Evolutionary conservation across 306 rosid genomes (phyloP).

Genomic region (Fragaria vesca): DNA sequence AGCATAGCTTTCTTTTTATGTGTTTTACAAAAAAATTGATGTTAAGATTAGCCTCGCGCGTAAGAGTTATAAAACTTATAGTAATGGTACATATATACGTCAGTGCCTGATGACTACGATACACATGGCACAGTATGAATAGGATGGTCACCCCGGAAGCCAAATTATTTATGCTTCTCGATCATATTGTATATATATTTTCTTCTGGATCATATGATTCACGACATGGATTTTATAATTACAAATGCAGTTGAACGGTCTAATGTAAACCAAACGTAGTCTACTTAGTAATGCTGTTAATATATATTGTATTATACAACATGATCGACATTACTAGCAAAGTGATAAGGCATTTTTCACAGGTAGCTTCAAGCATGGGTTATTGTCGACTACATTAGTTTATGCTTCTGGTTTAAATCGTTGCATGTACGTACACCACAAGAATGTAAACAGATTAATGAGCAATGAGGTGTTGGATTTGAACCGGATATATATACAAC

Average conservation of each 20-base stretch:
- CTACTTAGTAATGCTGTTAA: neutral
- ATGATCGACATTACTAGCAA: neutral
- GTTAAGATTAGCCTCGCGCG: conserved; percentile 9
- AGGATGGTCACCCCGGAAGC: conserved; percentile 21
- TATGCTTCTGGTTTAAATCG: neutral
- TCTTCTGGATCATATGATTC: conserved; percentile 42
- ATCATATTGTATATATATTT: neutral
- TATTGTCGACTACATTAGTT: neutral
- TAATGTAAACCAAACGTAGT: neutral
- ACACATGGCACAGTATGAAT: conserved; percentile 34
- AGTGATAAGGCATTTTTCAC: neutral
- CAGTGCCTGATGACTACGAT: conserved; percentile 25
- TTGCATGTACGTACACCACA: conserved; percentile 15
- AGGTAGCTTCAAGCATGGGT: conserved; percentile 9
- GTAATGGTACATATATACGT: neutral
- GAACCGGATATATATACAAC: neutral
- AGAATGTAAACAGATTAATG: neutral
- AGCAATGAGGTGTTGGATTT: conserved; percentile 10
- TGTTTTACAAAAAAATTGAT: neutral
- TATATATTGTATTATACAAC: neutral
- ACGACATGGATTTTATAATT: conserved; percentile 34
- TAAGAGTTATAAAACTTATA: conserved; percentile 14
- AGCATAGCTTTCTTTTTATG: neutral
- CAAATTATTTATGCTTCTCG: neutral
- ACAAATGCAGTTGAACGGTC: conserved; percentile 9